Evolutionary conservation across 1,284 basidiomycete genomes (phyloP).

Genomic region (Trichosporon faecale): DNA sequence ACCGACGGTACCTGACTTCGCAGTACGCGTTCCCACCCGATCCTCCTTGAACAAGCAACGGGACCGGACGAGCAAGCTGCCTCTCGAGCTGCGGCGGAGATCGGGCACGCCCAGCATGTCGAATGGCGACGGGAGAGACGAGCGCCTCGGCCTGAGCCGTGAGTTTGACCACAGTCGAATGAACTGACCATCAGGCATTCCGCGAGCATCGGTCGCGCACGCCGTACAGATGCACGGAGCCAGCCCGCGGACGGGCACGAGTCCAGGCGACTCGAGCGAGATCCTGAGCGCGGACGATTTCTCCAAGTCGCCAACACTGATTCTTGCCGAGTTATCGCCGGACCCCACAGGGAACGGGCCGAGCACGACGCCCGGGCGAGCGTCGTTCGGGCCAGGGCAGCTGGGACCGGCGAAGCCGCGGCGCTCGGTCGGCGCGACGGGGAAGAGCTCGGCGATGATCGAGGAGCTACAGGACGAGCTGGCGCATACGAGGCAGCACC

Average conservation of each 20-base stretch:
- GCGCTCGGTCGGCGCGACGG: conserved; percentile 24
- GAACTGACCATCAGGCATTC: conserved; percentile 35
- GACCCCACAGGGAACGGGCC: conserved; percentile 1
- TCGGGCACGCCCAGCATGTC: conserved; percentile 26
- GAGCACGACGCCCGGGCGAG: not conserved
- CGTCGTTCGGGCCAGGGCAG: not conserved
- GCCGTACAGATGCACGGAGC: conserved; percentile 33
- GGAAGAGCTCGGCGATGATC: conserved; percentile 43
- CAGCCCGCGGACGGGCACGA: not conserved
- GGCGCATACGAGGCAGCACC: conserved; percentile 32
- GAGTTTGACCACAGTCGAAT: conserved; percentile 11
- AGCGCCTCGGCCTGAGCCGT: conserved; percentile 39
- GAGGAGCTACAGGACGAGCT: conserved; percentile 47
- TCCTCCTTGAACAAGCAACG: conserved; percentile 17
- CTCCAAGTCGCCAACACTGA: not conserved
- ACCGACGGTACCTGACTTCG: not conserved
- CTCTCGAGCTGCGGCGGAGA: not conserved
- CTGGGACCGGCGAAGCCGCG: not conserved
- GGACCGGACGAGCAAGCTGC: not conserved
- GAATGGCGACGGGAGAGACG: conserved; percentile 16
- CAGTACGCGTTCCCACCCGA: conserved; percentile 24
- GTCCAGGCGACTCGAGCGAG: conserved; percentile 7
- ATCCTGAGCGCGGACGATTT: conserved; percentile 11
- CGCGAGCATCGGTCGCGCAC: conserved; percentile 40
- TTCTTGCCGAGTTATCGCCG: not conserved